phyloP scores from a whole-genome alignment of 2,329 filamentous ascomycete genomes.

The Alternaria hordeiaustralica region DNA sequence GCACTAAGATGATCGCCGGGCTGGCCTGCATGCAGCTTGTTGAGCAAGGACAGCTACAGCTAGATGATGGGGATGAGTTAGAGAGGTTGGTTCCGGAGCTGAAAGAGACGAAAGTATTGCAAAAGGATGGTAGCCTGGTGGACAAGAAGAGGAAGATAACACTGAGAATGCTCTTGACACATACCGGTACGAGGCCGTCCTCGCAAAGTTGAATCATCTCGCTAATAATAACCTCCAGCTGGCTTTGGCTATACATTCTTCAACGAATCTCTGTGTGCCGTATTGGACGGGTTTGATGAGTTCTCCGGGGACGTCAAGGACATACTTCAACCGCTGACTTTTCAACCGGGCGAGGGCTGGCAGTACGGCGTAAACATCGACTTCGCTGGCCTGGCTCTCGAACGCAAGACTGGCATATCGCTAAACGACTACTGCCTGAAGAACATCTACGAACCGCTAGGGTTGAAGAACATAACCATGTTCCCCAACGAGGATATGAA shows the following conservation, averaged over 20 bases:
- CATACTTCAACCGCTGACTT: slow-evolving; percentile 61
- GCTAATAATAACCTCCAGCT: slow-evolving; percentile 28
- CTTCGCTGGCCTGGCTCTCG: slow-evolving; percentile 55
- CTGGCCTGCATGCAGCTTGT: slow-evolving; percentile 45
- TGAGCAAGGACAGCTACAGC: slow-evolving; percentile 36
- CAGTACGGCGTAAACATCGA: slow-evolving; percentile 59
- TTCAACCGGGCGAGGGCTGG: slow-evolving; percentile 68
- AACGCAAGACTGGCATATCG: slow-evolving; percentile 51
- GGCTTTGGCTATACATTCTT: slow-evolving; percentile 58
- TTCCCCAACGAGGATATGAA: slow-evolving; percentile 64
- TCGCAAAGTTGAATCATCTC: background rate
- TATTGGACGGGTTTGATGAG: slow-evolving; percentile 62
- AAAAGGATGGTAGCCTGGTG: slow-evolving; percentile 42
- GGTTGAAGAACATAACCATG: slow-evolving; percentile 60
- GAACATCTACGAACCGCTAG: slow-evolving; percentile 54
- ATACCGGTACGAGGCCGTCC: slow-evolving; percentile 41
- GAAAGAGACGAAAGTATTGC: slow-evolving; percentile 47
- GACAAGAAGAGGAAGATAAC: slow-evolving; percentile 55
- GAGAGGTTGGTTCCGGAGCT: slow-evolving; percentile 41
- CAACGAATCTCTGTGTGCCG: slow-evolving; percentile 53
- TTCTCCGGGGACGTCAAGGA: slow-evolving; percentile 62
- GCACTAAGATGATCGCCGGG: slow-evolving; percentile 49
- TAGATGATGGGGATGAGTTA: slow-evolving; percentile 37
- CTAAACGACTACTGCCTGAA: slow-evolving; percentile 55
- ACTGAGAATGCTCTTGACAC: slow-evolving; percentile 56